Conservation (phyloP, 352 stramenopile genomes). For the Globisporangium spiculum region DNA sequence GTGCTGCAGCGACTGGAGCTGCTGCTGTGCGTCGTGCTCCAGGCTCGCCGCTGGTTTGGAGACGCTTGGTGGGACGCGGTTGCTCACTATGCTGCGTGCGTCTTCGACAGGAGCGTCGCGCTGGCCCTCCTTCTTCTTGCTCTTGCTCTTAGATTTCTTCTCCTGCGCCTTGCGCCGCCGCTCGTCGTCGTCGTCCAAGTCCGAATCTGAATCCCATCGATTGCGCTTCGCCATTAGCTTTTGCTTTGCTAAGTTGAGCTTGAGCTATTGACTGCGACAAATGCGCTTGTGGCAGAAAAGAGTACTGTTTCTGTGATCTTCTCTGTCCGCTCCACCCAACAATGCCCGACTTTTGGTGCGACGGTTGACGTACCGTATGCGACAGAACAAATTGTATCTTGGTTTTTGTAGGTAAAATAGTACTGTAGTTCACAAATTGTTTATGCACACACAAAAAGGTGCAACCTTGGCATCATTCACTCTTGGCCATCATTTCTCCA, state of each 20-base stretch:
- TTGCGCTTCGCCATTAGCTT: conserved; percentile 40
- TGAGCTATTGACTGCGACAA: no score
- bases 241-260: no score
- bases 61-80: not conserved
- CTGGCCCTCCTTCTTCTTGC: not conserved
- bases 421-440: conserved; percentile 10
- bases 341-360: not conserved
- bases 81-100: not conserved
- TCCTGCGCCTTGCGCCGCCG: conserved; percentile 13
- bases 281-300: no score
- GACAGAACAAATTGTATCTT: conserved; percentile 5
- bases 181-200: conserved; percentile 2
- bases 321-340: not conserved
- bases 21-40: not conserved
- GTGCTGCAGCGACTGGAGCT: conserved; percentile 23
- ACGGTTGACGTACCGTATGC: not conserved
- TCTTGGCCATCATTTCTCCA: conserved; percentile 12
- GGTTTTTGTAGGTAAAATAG: conserved; percentile 2
- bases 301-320: not conserved
- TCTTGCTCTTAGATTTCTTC: not conserved
- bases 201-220: conserved; percentile 67
- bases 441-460: not conserved
- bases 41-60: conserved; percentile 1
- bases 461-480: conserved; percentile 1
- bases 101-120: not conserved